Evolutionary conservation across 208 protist species (phyloP), one percentile per base, ranked within the genome.

Genomic region (Phytomonas francai): DNA sequence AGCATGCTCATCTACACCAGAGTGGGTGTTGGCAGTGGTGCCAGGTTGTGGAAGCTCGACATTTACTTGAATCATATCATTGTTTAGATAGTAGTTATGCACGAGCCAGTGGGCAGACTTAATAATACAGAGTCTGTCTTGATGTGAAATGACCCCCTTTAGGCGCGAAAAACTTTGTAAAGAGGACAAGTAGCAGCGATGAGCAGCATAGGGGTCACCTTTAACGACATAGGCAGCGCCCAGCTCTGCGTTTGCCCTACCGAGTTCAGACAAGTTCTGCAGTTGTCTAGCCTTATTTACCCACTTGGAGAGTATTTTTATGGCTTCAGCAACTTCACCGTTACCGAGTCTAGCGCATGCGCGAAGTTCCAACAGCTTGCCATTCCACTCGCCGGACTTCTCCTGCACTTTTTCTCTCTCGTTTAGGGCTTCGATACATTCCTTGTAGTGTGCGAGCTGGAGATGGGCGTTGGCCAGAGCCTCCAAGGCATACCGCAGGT

Each of bases 401-500:
- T 93, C 84, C 73, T 95, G 85, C 39, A 93, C 87, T 74, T 84
- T 84, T 67, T 95, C 90, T 28, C 81, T 79, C 59, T 84, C 81
- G 74, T 93, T 84, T 32, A 95, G 78, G 27, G 79, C 77, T 11
- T 71, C 71, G 68, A 93, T 79, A 71, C 84, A 93, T 51, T 85
- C 73, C 42, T 84, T 82, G 80, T 86, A 91, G 70, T 95, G 83
- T 28, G 77, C 90, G 12, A 95, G 84, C 65, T 92, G 77, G 29
- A 95, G 70, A 54, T 93, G 79, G 14, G 87, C 87, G 68, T 81
- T 80, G n/a, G 90, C 90, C 27, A 95, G 76, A 7, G 81, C 80
- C 68, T 93, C 87, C 7, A 95, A 76, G 25, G 90, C 90, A 68
- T 86, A 93, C 28, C 85, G 84, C 27, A 70, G 76, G 74, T 95